phyloP scores from a whole-genome alignment of 495 filamentous ascomycete genomes.

The Daldinia childiae region DNA sequence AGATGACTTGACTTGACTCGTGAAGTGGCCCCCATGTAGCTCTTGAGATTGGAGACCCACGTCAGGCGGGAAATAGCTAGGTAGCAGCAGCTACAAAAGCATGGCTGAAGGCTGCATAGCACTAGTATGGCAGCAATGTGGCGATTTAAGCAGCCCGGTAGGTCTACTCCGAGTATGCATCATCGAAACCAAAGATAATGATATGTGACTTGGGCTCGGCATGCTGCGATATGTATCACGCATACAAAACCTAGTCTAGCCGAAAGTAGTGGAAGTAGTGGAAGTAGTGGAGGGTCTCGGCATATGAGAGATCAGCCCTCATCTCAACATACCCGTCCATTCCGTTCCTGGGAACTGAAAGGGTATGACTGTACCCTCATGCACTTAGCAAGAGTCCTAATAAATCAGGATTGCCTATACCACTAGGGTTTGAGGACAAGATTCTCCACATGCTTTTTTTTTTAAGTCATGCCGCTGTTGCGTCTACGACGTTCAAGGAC shows the following conservation, averaged over 20 bases:
- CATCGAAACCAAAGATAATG: slow-evolving; percentile 16
- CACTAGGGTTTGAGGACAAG: not conserved
- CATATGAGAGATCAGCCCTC: slow-evolving; percentile 10
- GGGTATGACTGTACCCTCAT: slow-evolving; percentile 1
- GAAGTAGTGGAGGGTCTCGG: slow-evolving; percentile 7
- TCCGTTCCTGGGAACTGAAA: slow-evolving; percentile 16
- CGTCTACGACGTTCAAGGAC: slow-evolving; percentile 44
- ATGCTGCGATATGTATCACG: slow-evolving; percentile 24
- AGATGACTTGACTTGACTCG: not conserved
- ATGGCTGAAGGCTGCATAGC: slow-evolving; percentile 27
- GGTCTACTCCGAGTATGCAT: slow-evolving; percentile 22
- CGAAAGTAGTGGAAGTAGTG: not conserved
- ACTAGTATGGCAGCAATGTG: slow-evolving; percentile 7
- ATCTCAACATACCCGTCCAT: slow-evolving; percentile 15
- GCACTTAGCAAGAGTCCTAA: not conserved
- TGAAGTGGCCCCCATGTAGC: slow-evolving; percentile 5
- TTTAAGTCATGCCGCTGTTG: slow-evolving; percentile 21
- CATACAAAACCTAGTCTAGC: slow-evolving; percentile 19
- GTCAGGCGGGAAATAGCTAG: slow-evolving; percentile 8
- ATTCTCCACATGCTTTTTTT: slow-evolving; percentile 3
- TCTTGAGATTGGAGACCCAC: not conserved
- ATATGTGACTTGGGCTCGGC: slow-evolving; percentile 19
- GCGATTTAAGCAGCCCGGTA: slow-evolving; percentile 10
- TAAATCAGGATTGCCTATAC: slow-evolving; percentile 3
- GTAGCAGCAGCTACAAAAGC: slow-evolving; percentile 20